Conservation (phyloP, 345 rosid species). For the Rhodamnia rubescens region DNA sequence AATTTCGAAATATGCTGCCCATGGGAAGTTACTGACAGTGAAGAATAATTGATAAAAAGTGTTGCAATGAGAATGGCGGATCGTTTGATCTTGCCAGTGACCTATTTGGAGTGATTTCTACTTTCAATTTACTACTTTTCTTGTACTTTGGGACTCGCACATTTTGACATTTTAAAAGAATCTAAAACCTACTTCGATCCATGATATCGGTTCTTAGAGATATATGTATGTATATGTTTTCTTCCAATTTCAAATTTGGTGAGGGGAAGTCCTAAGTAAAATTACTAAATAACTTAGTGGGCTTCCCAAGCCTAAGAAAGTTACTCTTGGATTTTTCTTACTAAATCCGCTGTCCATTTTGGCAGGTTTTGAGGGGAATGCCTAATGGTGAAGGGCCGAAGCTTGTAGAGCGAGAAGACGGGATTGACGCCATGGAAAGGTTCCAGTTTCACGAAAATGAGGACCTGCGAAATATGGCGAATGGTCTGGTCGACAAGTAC, state of each 20-base stretch:
- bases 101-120: background rate
- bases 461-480: slow-evolving; percentile 90
- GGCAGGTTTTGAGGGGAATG: slow-evolving; percentile 87
- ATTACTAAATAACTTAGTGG: background rate
- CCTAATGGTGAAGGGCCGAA: slow-evolving; percentile 79
- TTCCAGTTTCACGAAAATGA: slow-evolving; percentile 95
- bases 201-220: background rate
- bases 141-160: background rate
- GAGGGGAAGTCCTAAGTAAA: background rate
- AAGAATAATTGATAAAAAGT: background rate
- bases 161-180: background rate
- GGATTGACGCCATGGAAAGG: slow-evolving; percentile 96
- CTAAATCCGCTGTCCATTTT: background rate
- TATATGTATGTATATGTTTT: background rate
- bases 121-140: background rate
- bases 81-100: background rate
- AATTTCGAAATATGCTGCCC: background rate
- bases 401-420: slow-evolving; percentile 85
- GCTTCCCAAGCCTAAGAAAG: background rate
- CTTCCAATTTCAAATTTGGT: background rate
- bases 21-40: background rate
- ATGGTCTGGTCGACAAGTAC: slow-evolving; percentile 74
- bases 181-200: background rate
- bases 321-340: background rate
- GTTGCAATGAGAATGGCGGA: background rate